Conservation (phyloP, 306 rosid species). For the Crotalaria pallida region DNA sequence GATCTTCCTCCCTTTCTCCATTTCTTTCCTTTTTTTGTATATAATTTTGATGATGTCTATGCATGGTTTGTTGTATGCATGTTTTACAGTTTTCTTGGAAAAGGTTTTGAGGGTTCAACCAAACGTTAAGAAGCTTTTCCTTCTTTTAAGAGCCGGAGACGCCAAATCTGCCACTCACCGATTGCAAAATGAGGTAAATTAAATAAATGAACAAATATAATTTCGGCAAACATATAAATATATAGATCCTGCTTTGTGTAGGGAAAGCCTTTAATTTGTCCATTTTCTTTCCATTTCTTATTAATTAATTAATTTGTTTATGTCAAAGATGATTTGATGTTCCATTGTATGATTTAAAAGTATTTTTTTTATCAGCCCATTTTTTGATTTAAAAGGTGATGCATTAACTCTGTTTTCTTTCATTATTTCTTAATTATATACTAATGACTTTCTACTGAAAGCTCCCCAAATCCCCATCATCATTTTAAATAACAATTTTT, state of each 20-base stretch:
- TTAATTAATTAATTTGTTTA: background rate
- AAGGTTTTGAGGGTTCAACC: constrained; percentile 79
- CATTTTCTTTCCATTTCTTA: background rate
- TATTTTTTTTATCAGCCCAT: too few relatives aligned
- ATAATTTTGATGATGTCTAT: background rate
- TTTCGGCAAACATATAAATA: background rate
- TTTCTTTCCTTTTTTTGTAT: background rate
- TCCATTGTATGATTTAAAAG: too few relatives aligned
- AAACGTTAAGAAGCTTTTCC: constrained; percentile 66
- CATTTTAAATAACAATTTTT: too few relatives aligned
- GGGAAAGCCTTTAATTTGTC: background rate
- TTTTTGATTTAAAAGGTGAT: too few relatives aligned
- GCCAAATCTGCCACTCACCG: constrained; percentile 45
- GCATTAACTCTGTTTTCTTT: too few relatives aligned
- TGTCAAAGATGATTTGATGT: background rate
- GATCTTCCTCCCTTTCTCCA: background rate
- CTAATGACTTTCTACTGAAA: too few relatives aligned
- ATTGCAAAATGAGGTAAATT: constrained; percentile 58
- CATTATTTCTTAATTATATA: background rate
- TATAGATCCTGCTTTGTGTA: background rate
- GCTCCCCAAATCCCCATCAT: too few relatives aligned
- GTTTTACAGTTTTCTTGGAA: constrained; percentile 62
- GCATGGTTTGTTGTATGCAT: background rate
- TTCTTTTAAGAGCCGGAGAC: constrained; percentile 64
- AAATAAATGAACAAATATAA: background rate